Base-by-base conservation (phyloP, 257 asterid species). In the Paraleonurus japonicus region DNA sequence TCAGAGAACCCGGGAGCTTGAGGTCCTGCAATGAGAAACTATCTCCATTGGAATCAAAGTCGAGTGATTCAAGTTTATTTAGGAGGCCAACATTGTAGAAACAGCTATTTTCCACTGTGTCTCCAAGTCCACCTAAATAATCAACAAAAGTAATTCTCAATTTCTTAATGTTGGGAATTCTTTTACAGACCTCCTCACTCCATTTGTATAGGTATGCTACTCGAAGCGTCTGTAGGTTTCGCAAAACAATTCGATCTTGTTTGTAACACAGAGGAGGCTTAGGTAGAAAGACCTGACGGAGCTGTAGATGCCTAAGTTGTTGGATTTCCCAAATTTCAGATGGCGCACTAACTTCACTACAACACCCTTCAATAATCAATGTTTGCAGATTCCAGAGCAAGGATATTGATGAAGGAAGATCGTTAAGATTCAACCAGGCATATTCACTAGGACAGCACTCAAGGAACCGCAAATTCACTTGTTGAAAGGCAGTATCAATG, bases 111-210 rank as follows among this genome's bases (percentile, higher is more conserved):
- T 13, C 39, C 3, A 19, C 15, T n/a, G 23, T 15, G 7, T 13
- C 33, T 0, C 3, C 10, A 5, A 15, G 15, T 32, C 24, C 65
- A 13, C 5, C 4, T 5, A 60, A 59, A 27, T 30, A 23, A 16
- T 57, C 7, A 48, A 16, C 26, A 16, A 9, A 67, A 50, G 11
- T 16, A 11, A 67, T 30, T 5, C 16, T 4, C 32, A 67, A 3
- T 57, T 67, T 67, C 22, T 32, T 67, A 30, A 67, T 50, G 43
- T 50, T 67, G 43, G 72, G 72, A n/a, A 67, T 67, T 57, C 72
- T 67, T 17, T 10, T 20, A 67, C 50, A 50, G 1, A 32, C 63
- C 13, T 67, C 72, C 0, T 10, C 13, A 17, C 33, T 67, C 6
- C 5, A 48, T 32, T 67, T 47, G 35, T 24, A n/a, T 2, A 48